Percentiles rank a stretch among this genome's conserved stretches.
These are phyloP conservation scores for Mrakia frigida DNA, from an alignment of 768 basidiomycete genomes.

Conservation along the genomic window DNA sequence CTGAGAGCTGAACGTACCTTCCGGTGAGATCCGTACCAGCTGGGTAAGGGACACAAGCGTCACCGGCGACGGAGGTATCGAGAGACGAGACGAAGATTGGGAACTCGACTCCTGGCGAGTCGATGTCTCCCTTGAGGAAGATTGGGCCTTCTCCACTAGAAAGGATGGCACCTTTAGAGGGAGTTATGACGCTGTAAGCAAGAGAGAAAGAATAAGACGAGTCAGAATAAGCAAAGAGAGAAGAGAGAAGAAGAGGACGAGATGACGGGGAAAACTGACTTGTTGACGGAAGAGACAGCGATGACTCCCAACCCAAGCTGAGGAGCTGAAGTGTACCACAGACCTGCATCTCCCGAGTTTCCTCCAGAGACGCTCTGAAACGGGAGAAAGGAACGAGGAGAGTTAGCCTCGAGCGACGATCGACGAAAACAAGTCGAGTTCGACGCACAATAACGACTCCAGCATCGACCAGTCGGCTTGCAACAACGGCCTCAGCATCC, in stretches of 20 bases:
- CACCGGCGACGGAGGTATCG: conserved; percentile 53
- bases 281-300: conserved; percentile 41
- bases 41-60: conserved; percentile 59
- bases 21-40: conserved; percentile 50
- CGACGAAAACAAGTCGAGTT: not conserved
- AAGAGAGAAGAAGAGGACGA: too few relatives aligned
- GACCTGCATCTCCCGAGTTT: conserved; percentile 55
- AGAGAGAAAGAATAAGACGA: not conserved
- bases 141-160: conserved; percentile 54
- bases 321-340: conserved; percentile 50
- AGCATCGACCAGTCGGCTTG: conserved; percentile 54
- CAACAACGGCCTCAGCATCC: conserved; percentile 53
- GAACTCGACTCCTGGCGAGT: conserved; percentile 46
- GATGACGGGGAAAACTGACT: conserved; percentile 16
- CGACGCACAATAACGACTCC: conserved; percentile 53
- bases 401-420: not conserved
- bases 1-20: too few relatives aligned
- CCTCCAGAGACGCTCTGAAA: conserved; percentile 53
- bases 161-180: conserved; percentile 56
- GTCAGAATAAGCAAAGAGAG: not conserved
- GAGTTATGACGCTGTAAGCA: conserved; percentile 54
- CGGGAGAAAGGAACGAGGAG: not conserved
- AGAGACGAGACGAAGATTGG: conserved; percentile 59
- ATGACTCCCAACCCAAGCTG: conserved; percentile 56
- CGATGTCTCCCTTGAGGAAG: conserved; percentile 52